phyloP scores from a whole-genome alignment of 352 stramenopile genomes.

The Pythium brachiatum region DNA sequence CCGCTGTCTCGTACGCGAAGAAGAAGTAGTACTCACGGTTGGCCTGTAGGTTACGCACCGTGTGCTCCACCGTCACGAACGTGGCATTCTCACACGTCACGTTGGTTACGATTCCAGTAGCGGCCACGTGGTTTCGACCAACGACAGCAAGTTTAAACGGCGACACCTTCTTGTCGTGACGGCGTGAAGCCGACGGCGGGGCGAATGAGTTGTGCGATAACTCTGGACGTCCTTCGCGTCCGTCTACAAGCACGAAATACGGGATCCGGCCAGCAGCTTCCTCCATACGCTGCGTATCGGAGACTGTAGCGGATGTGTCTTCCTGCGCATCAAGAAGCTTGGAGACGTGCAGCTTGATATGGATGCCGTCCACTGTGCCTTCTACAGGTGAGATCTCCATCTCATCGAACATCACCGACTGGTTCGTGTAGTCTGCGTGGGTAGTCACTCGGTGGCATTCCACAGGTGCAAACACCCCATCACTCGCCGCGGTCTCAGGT shows the following conservation, averaged over 20 bases:
- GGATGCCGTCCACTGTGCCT: constrained; percentile 43
- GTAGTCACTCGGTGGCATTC: constrained; percentile 55
- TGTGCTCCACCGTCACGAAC: constrained; percentile 38
- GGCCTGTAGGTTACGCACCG: constrained; percentile 34
- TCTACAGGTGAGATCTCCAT: constrained; percentile 37
- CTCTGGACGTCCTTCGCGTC: constrained; percentile 35
- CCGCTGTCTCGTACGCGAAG: constrained; percentile 70
- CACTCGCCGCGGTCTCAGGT: constrained; percentile 62
- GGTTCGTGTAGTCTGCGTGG: constrained; percentile 78
- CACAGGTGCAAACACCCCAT: constrained; percentile 49
- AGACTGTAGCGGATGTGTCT: not conserved
- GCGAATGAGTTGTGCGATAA: constrained; percentile 38
- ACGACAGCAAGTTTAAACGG: constrained; percentile 32
- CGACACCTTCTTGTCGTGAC: constrained; percentile 14
- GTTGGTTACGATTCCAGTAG: constrained; percentile 39
- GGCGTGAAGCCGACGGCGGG: constrained; percentile 10
- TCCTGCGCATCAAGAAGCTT: constrained; percentile 42
- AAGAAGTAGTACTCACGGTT: constrained; percentile 67
- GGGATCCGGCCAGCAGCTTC: constrained; percentile 35
- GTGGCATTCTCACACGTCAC: constrained; percentile 47
- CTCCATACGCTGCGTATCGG: not conserved
- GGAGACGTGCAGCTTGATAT: constrained; percentile 48
- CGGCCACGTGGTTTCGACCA: constrained; percentile 41
- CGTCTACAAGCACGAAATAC: constrained; percentile 65
- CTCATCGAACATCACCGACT: constrained; percentile 60